Percentiles rank a stretch among this genome's conserved stretches.
Conservation (phyloP, 768 basidiomycete genomes). For the Xerocomus spinulosus region DNA sequence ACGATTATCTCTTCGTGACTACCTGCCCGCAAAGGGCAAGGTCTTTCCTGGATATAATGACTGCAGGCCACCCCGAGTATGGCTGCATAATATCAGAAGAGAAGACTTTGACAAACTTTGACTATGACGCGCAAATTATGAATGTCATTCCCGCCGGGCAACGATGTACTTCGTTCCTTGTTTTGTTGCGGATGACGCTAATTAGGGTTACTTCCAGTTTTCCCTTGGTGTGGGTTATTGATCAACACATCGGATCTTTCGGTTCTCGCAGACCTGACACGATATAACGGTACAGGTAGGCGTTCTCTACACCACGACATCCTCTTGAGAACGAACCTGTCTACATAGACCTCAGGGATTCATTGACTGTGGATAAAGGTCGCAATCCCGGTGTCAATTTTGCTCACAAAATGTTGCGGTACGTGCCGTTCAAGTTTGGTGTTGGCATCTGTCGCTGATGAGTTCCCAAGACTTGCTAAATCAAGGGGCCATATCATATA, state of each 20-base stretch:
- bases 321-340: neutral
- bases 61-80: conserved; percentile 84
- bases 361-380: conserved; percentile 66
- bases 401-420: conserved; percentile 72
- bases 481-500: conserved; percentile 76
- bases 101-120: conserved; percentile 89
- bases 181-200: neutral
- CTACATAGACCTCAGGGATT: conserved; percentile 55
- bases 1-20: conserved; percentile 91
- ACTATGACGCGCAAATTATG: conserved; percentile 48
- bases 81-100: conserved; percentile 87
- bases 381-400: conserved; percentile 64
- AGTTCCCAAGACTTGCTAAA: conserved; percentile 54
- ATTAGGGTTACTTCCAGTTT: conserved; percentile 44
- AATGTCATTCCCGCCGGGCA: conserved; percentile 49
- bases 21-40: conserved; percentile 56
- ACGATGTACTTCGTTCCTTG: conserved; percentile 30
- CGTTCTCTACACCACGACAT: neutral
- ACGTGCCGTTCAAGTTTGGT: conserved; percentile 15
- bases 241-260: conserved; percentile 77
- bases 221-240: conserved; percentile 90
- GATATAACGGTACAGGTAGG: conserved; percentile 61
- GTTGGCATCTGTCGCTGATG: conserved; percentile 6
- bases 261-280: conserved; percentile 71
- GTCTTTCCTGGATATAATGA: conserved; percentile 73